Conservation (phyloP, 345 rosid genomes). For the Arabis hirsuta region DNA sequence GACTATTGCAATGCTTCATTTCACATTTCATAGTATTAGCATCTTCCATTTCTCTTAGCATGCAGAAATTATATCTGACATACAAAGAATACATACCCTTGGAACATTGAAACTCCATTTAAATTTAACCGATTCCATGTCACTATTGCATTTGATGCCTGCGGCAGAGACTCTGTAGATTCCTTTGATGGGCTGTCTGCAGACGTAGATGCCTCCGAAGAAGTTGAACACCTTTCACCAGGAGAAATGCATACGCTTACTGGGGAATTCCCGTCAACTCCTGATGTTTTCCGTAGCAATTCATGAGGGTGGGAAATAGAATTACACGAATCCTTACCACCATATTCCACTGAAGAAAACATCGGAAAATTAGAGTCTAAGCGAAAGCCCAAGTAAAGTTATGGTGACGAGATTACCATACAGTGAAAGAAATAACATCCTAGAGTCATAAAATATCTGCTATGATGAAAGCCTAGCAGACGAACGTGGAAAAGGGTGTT, state of each 20-base stretch:
- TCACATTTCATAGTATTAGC: constrained; percentile 12
- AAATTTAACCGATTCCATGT: constrained; percentile 49
- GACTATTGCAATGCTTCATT: constrained; percentile 6
- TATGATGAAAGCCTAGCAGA: constrained; percentile 5
- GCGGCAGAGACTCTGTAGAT: constrained; percentile 49
- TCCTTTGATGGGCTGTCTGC: constrained; percentile 45
- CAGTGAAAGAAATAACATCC: neutral
- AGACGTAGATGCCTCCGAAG: constrained; percentile 58
- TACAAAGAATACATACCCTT: constrained; percentile 61
- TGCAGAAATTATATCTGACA: constrained; percentile 23
- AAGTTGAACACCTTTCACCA: constrained; percentile 48
- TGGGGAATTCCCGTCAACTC: constrained; percentile 37
- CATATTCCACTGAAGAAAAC: constrained; percentile 53
- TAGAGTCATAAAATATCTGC: neutral
- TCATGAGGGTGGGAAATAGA: constrained; percentile 56
- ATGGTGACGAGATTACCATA: neutral
- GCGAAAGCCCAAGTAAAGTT: constrained; percentile 5
- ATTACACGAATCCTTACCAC: constrained; percentile 55
- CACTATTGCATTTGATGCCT: constrained; percentile 50
- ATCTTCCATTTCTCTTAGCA: constrained; percentile 14
- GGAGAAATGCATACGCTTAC: constrained; percentile 47
- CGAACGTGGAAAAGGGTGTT: neutral
- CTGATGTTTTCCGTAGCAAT: constrained; percentile 56
- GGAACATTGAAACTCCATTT: constrained; percentile 73
- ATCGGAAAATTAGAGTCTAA: constrained; percentile 13